Evolutionary conservation across 305 asterid genomes (phyloP).

Genomic region (Fraxinus sp.): DNA sequence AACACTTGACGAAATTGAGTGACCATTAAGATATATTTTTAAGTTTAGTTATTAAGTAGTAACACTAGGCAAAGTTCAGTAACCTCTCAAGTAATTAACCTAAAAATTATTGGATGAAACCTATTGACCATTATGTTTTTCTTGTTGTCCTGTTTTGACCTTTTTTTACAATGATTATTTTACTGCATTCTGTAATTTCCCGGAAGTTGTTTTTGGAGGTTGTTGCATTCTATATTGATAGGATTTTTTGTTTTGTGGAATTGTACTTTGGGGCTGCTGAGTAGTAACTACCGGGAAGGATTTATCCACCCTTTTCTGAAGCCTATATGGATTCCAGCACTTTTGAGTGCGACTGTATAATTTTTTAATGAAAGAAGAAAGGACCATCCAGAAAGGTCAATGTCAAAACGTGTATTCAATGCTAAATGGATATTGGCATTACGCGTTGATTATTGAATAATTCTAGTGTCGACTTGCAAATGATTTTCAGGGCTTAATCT

Average conservation of each 20-base stretch:
- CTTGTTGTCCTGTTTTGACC: not conserved
- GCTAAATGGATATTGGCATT: not conserved
- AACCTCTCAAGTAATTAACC: too few relatives aligned
- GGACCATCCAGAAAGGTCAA: not conserved
- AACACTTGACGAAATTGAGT: too few relatives aligned
- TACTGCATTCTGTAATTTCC: not conserved
- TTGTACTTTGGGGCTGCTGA: not conserved
- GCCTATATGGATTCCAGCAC: not conserved
- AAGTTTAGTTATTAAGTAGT: too few relatives aligned
- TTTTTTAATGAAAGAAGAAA: not conserved
- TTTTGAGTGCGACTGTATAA: not conserved
- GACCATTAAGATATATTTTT: too few relatives aligned
- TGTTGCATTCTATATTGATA: not conserved
- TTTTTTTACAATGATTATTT: not conserved
- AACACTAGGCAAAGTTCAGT: too few relatives aligned
- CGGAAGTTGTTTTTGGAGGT: not conserved
- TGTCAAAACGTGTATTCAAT: not conserved
- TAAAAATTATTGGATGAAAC: too few relatives aligned
- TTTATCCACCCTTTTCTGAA: not conserved
- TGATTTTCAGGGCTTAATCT: not conserved
- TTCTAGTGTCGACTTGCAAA: not conserved
- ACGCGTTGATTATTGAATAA: not conserved
- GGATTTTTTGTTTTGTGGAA: not conserved
- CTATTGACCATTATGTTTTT: not conserved
- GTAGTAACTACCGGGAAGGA: not conserved